Conservation (phyloP, 352 stramenopile genomes). For the Phytophthora sp. region DNA sequence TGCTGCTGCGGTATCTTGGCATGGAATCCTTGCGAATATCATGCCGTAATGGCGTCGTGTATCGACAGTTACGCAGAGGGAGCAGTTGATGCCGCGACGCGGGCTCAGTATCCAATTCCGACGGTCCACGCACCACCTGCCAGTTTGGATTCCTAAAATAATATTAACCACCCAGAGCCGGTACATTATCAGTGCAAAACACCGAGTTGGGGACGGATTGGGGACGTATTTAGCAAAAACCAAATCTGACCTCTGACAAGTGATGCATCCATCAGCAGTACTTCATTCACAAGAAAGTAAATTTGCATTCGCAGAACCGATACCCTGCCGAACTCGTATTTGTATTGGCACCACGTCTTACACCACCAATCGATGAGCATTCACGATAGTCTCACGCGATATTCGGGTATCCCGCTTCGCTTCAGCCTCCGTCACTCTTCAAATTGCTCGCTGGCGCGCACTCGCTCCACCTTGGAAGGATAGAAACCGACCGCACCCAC, state of each 20-base stretch:
- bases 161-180: not conserved
- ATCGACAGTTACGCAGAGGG: not conserved
- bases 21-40: too few relatives aligned
- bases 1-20: not conserved
- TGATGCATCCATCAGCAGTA: too few relatives aligned
- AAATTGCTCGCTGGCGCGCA: conserved; percentile 38
- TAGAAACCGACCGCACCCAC: conserved; percentile 2
- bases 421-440: conserved; percentile 36
- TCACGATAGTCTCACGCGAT: conserved; percentile 25
- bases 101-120: conserved; percentile 23
- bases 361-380: conserved; percentile 29
- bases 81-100: not conserved
- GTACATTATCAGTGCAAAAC: not conserved
- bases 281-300: too few relatives aligned
- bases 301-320: not conserved
- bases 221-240: conserved; percentile 23
- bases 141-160: conserved; percentile 2
- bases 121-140: conserved; percentile 28
- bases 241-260: conserved; percentile 3
- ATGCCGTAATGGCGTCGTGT: not conserved
- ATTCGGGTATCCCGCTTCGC: conserved; percentile 18
- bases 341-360: conserved; percentile 19
- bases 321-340: not conserved
- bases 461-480: conserved; percentile 9
- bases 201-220: conserved; percentile 29